Evolutionary conservation across 305 asterid species (phyloP), one percentile per base, ranked within the genome.

Genomic region (Rubia peregrina): DNA sequence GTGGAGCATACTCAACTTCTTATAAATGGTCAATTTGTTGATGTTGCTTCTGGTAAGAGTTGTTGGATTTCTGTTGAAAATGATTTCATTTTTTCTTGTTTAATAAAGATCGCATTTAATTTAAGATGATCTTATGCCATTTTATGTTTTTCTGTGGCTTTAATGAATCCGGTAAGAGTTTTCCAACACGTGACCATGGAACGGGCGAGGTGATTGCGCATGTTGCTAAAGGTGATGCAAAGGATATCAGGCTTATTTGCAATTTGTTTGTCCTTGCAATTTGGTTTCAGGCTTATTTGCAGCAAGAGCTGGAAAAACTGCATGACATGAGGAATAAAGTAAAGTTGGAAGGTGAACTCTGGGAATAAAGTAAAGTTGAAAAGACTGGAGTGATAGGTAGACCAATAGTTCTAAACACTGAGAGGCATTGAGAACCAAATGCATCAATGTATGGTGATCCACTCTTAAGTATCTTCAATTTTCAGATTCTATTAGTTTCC

Each of bases 231-330:
- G 98, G 98, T 26, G 98, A 94, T 78, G 87, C 85, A 16, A 98
- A 91, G 75, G 99, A 94, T 76, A 30, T 89, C 30, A 26, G 2
- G n/a, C n/a, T n/a, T n/a, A n/a, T n/a, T n/a, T n/a, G n/a, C 69
- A 79, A 91, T 57, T 82, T 93, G 71, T 98, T 98, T n/a, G 99
- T 94, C 21, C 85, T 89, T 74, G 91, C 95, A 71, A 98, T 98
- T 16, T 95, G 98, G 22, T 94, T 94, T 80, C 98, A 94, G 22
- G 95, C 87, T 68, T 97, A 98, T 64, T 95, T 98, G 1, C 91
- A 98, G 99, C 99, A 97, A 55, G 88, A 69, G 76, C 80, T 91
- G 97, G 80, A 2, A 2, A 26, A 26, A 2, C 2, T 26, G 1
- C 30, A 0, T 2, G 1, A 26, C 30, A 1, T 2, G 2, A 2